Conservation (phyloP, 257 asterid genomes). For the Paulownia fortunei region DNA sequence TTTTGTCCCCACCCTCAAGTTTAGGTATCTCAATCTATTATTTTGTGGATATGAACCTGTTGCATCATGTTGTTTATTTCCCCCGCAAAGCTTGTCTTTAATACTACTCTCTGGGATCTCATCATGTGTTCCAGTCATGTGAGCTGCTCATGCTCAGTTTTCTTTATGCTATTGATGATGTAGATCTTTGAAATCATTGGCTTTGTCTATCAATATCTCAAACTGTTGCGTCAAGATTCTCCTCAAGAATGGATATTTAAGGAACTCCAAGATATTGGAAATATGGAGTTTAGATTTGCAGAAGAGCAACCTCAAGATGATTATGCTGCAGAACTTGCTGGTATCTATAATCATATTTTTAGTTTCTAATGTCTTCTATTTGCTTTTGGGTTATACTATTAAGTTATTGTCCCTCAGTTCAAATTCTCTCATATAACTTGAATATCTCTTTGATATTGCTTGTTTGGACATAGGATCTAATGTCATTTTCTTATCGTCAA, state of each 20-base stretch:
- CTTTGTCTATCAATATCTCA: constrained; percentile 86
- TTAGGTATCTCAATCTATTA: neutral
- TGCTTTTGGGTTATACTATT: neutral
- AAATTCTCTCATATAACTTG: constrained; percentile 22
- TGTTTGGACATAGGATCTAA: constrained; percentile 7
- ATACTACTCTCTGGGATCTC: neutral
- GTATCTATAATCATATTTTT: constrained; percentile 41
- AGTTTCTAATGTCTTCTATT: constrained; percentile 2
- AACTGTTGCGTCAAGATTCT: constrained; percentile 70
- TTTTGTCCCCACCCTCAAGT: neutral
- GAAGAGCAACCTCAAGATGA: constrained; percentile 99
- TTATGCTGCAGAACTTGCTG: constrained; percentile 97
- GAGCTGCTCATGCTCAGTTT: constrained; percentile 14
- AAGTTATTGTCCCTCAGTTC: neutral
- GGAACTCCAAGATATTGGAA: constrained; percentile 93
- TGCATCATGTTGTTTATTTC: neutral
- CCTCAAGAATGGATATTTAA: constrained; percentile 96
- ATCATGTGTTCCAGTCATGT: constrained; percentile 10
- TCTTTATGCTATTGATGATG: constrained; percentile 38
- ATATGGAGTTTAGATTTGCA: constrained; percentile 90
- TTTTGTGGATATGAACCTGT: neutral
- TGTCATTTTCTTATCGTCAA: neutral
- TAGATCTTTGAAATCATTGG: constrained; percentile 87
- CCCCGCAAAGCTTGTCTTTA: neutral
- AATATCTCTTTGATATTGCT: constrained; percentile 6